These are phyloP conservation scores for Pseudogymnoascus sp. DNA, from an alignment of 2,329 filamentous ascomycete species.

Conservation along the genomic window DNA sequence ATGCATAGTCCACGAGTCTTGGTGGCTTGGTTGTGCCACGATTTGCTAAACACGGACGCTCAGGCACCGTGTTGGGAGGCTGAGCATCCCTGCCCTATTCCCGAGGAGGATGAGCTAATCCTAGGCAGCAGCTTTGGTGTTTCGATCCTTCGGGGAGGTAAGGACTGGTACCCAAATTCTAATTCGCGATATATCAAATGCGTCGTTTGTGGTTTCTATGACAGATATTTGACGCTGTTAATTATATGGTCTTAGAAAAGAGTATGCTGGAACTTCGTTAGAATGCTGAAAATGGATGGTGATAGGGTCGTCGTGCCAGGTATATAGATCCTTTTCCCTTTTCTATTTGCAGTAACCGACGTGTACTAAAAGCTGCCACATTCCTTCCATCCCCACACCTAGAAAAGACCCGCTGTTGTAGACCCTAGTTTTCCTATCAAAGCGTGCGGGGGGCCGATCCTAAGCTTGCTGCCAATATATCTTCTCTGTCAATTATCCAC, in stretches of 20 bases:
- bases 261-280: too few species aligned
- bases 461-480: neutral
- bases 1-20: neutral
- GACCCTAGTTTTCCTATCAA: neutral
- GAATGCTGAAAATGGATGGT: too few species aligned
- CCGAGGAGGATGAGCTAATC: neutral
- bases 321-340: neutral
- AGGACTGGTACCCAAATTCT: neutral
- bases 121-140: neutral
- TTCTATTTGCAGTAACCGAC: neutral
- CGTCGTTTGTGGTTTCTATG: neutral
- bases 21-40: neutral
- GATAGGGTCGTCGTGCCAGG: too few species aligned
- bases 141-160: neutral
- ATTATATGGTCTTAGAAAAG: too few species aligned
- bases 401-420: neutral
- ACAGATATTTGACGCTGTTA: neutral
- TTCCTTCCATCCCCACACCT: neutral
- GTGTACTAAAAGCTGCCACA: neutral
- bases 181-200: neutral
- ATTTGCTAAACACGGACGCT: neutral
- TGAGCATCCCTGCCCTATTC: neutral
- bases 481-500: neutral
- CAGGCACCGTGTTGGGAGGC: neutral
- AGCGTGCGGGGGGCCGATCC: neutral